phyloP scores from a whole-genome alignment of 805 yeast genomes.

The Saccharomycopsis synnaedendra region DNA sequence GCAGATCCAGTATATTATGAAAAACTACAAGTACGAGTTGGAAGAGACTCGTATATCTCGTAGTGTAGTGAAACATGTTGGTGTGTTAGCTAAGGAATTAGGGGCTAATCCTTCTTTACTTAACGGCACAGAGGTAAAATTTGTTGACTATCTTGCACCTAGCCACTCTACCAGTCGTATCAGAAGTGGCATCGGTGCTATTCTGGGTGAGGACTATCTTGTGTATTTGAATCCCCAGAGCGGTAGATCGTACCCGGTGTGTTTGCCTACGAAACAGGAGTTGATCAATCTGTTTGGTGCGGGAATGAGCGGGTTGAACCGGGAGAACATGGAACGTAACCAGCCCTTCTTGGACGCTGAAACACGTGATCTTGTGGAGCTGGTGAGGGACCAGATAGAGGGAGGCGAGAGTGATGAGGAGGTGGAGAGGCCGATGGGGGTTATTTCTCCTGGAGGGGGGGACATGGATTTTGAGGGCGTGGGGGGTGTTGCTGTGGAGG shows the following conservation, averaged over 20 bases:
- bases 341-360: conserved; percentile 68
- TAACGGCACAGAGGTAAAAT: neutral
- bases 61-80: conserved; percentile 28
- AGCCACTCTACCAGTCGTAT: neutral
- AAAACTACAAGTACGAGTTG: conserved; percentile 75
- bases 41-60: conserved; percentile 61
- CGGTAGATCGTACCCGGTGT: conserved; percentile 31
- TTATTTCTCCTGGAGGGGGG: conserved; percentile 13
- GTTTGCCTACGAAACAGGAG: conserved; percentile 66
- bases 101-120: neutral
- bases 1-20: conserved; percentile 61
- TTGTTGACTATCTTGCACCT: neutral
- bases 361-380: conserved; percentile 63
- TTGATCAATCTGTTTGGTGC: conserved; percentile 67
- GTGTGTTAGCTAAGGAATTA: conserved; percentile 1
- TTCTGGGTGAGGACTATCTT: neutral
- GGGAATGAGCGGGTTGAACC: conserved; percentile 50
- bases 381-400: conserved; percentile 36
- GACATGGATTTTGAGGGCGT: conserved; percentile 14
- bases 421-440: conserved; percentile 11
- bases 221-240: neutral
- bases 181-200: neutral
- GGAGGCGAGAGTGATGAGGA: conserved; percentile 18
- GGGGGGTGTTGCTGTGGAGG: conserved; percentile 14
- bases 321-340: conserved; percentile 38